These are phyloP conservation scores for Echinochloa phyllopogon DNA, from an alignment of 176 grass and related monocot species.

Conservation along the genomic window DNA sequence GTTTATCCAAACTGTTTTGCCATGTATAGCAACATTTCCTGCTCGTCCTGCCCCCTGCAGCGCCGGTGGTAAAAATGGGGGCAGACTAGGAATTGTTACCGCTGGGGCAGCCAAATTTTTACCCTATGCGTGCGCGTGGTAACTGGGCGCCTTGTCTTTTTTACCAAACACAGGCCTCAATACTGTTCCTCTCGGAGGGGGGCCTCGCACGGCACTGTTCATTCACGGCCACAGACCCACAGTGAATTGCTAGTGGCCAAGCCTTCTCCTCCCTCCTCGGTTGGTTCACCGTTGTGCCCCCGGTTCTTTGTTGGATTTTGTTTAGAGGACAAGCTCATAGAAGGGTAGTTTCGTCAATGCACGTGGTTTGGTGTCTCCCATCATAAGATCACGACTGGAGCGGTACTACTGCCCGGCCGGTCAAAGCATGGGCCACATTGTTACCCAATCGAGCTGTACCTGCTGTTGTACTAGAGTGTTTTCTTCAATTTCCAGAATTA, in stretches of 20 bases:
- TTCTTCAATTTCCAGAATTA: not conserved
- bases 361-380: constrained; percentile 12
- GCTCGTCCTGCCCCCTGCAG: constrained; percentile 34
- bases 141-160: constrained; percentile 42
- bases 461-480: not conserved
- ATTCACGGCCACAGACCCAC: constrained; percentile 25
- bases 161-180: constrained; percentile 58
- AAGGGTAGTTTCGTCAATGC: constrained; percentile 41
- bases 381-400: constrained; percentile 32
- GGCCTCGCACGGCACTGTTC: constrained; percentile 43
- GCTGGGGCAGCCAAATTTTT: constrained; percentile 24
- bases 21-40: constrained; percentile 49
- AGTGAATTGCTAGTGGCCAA: constrained; percentile 36
- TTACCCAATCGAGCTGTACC: constrained; percentile 46
- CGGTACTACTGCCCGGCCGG: constrained; percentile 10
- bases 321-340: not conserved
- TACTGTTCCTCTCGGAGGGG: constrained; percentile 43
- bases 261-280: constrained; percentile 10
- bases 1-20: constrained; percentile 67
- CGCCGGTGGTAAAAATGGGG: constrained; percentile 18
- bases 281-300: constrained; percentile 26
- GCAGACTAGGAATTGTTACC: constrained; percentile 40
- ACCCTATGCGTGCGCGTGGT: constrained; percentile 30
- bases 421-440: constrained; percentile 60
- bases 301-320: not conserved